Evolutionary conservation across 331 rosid species (phyloP), one percentile per base, ranked within the genome.

Genomic region (Rhamnella rubrinervis): DNA sequence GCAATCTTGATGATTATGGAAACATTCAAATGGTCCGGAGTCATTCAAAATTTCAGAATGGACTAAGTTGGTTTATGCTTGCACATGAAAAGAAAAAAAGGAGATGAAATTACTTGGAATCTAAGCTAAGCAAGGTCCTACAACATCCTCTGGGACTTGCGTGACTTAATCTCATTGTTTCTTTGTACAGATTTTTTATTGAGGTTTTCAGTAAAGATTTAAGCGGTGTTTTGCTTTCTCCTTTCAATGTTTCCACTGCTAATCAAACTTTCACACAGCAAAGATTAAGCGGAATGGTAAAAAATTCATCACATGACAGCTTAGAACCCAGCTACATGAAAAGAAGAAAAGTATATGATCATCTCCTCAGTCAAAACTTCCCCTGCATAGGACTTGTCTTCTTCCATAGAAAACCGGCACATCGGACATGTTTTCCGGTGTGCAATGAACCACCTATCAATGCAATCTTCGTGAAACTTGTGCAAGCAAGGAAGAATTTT

Each of bases 341-440:
- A 93, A 69, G 98, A 93, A 77, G 98, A 93, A 78, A 91, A 93
- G 86, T 96, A 93, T 7, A 91, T 87, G 28, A 85, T 53, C 96
- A 93, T 90, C 51, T 93, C 98, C 18, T 93, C 98, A 0, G 96
- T 84, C 53, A 91, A 84, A 63, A 80, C 64, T 72, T 91, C 86
- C n/a, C 73, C 53, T 52, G n/a, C 69, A 19, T 63, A 74, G 62
- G 64, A 59, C 71, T 55, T 71, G 8, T 82, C 82, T 9, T 73
- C 77, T 67, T 71, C 96, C 75, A 87, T 73, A 1, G 95, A 85
- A 77, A 87, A 88, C 26, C 98, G 92, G 80, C 98, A 93, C 1
- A 93, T 72, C 12, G 97, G 96, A 21, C 98, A 91, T 0, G 97
- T 91, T 66, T 77, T 83, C 67, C 66, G 83, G 78, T 67, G 83